Evolutionary conservation across 2,329 filamentous ascomycete species (phyloP).

Genomic region (Pseudogymnoascus sp.): DNA sequence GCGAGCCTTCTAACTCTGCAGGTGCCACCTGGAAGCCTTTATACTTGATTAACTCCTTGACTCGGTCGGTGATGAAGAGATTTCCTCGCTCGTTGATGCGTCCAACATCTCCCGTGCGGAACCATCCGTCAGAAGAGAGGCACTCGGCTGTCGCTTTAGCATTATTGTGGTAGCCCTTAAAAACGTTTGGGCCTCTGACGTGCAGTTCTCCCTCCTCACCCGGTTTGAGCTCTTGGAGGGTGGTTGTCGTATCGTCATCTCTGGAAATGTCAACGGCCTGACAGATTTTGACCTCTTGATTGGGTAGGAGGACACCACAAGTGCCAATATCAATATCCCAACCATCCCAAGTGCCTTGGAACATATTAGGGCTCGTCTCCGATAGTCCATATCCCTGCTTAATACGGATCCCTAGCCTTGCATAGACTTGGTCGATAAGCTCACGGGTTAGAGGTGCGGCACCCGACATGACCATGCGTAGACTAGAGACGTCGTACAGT

Average conservation of each 20-base stretch:
- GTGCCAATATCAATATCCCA: background rate
- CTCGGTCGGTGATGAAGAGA: slow-evolving; percentile 28
- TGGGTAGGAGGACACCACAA: background rate
- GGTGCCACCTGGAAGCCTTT: slow-evolving; percentile 45
- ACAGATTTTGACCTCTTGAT: background rate
- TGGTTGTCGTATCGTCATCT: background rate
- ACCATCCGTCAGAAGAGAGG: slow-evolving; percentile 28
- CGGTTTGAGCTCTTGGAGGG: background rate
- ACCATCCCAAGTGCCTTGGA: slow-evolving; percentile 57
- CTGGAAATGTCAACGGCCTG: background rate
- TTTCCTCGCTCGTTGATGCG: slow-evolving; percentile 34
- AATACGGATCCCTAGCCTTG: slow-evolving; percentile 64
- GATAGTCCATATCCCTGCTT: slow-evolving; percentile 87
- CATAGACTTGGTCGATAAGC: slow-evolving; percentile 65
- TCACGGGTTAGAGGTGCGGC: slow-evolving; percentile 75
- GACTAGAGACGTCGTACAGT: slow-evolving; percentile 69
- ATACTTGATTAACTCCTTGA: slow-evolving; percentile 42
- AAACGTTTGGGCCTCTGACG: slow-evolving; percentile 28
- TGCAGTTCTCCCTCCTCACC: slow-evolving; percentile 16
- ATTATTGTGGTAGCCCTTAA: slow-evolving; percentile 33
- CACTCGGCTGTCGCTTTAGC: slow-evolving; percentile 25
- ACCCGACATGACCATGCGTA: slow-evolving; percentile 76
- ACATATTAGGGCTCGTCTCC: slow-evolving; percentile 74
- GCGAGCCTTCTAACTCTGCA: slow-evolving; percentile 38
- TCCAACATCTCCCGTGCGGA: slow-evolving; percentile 36